phyloP scores from a whole-genome alignment of 2,329 filamentous ascomycete species.

The Chaetomium globosum region DNA sequence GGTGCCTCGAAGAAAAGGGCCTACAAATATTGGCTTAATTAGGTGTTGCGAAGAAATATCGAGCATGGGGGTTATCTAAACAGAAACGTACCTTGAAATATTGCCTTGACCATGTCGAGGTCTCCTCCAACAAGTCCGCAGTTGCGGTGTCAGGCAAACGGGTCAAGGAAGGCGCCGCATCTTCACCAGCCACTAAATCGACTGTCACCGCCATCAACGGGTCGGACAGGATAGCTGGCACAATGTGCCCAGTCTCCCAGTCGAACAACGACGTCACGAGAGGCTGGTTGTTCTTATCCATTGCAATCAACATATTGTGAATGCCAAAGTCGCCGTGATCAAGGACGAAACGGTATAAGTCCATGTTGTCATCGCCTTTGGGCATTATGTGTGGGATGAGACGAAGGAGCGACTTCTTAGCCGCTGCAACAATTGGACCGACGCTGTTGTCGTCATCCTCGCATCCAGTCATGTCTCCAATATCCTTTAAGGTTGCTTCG shows the following conservation, averaged over 20 bases:
- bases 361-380: neutral
- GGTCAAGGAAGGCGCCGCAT: neutral
- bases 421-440: neutral
- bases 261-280: neutral
- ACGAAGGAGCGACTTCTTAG: slow-evolving; percentile 9
- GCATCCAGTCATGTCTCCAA: slow-evolving; percentile 11
- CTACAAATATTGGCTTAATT: neutral
- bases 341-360: neutral
- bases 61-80: neutral
- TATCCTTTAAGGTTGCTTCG: neutral
- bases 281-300: neutral
- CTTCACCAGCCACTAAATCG: neutral
- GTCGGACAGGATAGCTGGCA: neutral
- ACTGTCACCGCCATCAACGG: neutral
- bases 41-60: no score
- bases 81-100: neutral
- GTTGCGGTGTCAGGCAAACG: neutral
- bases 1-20: neutral
- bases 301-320: neutral
- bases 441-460: slow-evolving; percentile 3
- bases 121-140: neutral
- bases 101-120: neutral
- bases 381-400: slow-evolving; percentile 2
- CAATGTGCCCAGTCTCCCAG: slow-evolving; percentile 7
- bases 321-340: slow-evolving; percentile 8